Conservation (phyloP, 2,329 filamentous ascomycete species). For the Calonectria henricotiae region DNA sequence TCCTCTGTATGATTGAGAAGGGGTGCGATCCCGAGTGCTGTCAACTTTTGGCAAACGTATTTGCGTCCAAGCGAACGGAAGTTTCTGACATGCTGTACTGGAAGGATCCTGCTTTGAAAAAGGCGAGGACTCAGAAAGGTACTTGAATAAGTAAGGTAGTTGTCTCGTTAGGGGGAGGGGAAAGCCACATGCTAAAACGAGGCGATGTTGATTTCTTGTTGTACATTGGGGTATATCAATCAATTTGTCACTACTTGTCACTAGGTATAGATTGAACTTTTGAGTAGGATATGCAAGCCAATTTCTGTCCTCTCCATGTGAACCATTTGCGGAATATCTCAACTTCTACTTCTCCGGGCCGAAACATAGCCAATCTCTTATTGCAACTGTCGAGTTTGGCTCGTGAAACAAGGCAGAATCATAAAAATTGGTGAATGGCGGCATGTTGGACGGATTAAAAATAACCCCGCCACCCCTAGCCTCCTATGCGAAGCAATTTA, state of each 20-base stretch:
- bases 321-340: background rate
- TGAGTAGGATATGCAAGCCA: background rate
- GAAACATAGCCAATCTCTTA: background rate
- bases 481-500: conserved; percentile 7
- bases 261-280: background rate
- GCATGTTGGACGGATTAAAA: conserved; percentile 15
- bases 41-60: background rate
- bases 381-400: background rate
- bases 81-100: background rate
- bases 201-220: background rate
- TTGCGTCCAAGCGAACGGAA: background rate
- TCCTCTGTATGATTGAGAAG: too few relatives aligned
- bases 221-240: background rate
- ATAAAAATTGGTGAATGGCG: background rate
- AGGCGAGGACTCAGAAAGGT: background rate
- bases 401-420: background rate
- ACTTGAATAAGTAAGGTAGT: background rate
- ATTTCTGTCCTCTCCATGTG: background rate
- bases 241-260: background rate
- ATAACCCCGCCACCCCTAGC: conserved; percentile 16
- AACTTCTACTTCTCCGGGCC: background rate
- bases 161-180: background rate
- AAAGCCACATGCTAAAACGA: background rate
- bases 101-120: background rate
- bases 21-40: too few relatives aligned